Base-by-base conservation (phyloP, 2,329 filamentous ascomycete species). In the Leptodontidium sp. region DNA sequence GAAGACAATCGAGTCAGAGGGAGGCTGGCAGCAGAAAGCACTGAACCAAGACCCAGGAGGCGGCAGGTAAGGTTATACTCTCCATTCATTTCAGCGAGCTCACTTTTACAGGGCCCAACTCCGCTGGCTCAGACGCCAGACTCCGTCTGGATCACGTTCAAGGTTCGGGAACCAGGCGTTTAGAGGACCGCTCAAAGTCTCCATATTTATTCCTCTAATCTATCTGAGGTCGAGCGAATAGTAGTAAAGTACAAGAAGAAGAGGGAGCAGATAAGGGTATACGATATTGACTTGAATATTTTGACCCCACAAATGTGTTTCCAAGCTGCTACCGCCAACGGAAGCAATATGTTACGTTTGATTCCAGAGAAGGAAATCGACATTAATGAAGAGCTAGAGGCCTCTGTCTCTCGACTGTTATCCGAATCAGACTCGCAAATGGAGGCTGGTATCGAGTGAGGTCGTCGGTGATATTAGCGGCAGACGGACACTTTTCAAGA, bases 161-260 rank as follows among this genome's bases (percentile, higher is more conserved):
- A 57, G 57, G 40, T 67, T 65, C 32, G 24, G 35, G 68, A 72
- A 50, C 32, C 59, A 63, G 68, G 49, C 35, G 59, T 67, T 61
- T 72, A 63, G 65, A 70, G 64, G 38, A 64, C 63, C 26, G 21
- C 40, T 49, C 47, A 67, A 24, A 67, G 62, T 63, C 63, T 67
- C 26, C 14, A 47, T 26, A 29, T 68, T 40, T 7, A 61, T 66
- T 49, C 59, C 50, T 67, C 62, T 47, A 47, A 68, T 53, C 40
- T 53, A 61, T 70, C 53, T 38, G 61, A 72, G 57, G 40, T 72
- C n/a, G 52, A 70, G 59, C 70, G 68, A 62, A 62, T 72, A 64
- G 66, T 66, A 15, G 55, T 65, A 32, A 70, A 72, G 65, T 64
- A 69, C 43, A 71, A 68, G 58, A 69, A 65, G 26, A 71, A 71